Evolutionary conservation across 2,329 filamentous ascomycete genomes (phyloP).

Genomic region (Cladosporium velox): DNA sequence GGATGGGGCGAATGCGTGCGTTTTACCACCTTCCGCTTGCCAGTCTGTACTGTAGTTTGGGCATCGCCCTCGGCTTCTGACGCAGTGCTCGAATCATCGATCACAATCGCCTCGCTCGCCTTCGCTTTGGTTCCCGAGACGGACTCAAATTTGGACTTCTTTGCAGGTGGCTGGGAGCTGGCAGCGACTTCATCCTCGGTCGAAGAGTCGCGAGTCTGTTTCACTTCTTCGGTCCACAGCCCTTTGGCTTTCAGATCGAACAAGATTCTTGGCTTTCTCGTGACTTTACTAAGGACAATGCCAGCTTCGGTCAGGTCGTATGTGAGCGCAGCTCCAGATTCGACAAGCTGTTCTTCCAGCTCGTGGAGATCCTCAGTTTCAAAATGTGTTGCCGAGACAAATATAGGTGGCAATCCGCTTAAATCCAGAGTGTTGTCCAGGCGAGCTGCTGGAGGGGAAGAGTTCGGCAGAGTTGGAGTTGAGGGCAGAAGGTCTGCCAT

Average conservation of each 20-base stretch:
- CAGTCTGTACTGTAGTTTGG: neutral
- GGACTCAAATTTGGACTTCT: constrained; percentile 17
- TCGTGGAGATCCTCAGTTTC: constrained; percentile 61
- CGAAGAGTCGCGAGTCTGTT: neutral
- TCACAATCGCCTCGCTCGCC: constrained; percentile 22
- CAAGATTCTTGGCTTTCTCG: constrained; percentile 67
- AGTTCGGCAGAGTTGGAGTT: constrained; percentile 7
- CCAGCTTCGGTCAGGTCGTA: constrained; percentile 71
- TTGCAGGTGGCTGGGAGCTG: neutral
- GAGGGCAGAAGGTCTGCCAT: constrained; percentile 1
- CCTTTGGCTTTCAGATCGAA: constrained; percentile 75
- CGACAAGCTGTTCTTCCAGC: constrained; percentile 64
- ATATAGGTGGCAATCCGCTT: constrained; percentile 63
- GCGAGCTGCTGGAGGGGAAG: neutral
- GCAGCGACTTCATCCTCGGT: neutral
- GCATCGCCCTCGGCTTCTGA: constrained; percentile 30
- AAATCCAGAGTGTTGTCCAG: constrained; percentile 41
- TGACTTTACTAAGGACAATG: constrained; percentile 73
- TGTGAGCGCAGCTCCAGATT: constrained; percentile 61
- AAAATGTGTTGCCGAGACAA: constrained; percentile 72
- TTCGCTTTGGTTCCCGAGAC: neutral
- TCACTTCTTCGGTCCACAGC: constrained; percentile 58
- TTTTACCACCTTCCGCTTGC: neutral
- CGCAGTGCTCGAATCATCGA: constrained; percentile 39
- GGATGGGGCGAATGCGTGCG: neutral